Evolutionary conservation across 179 eudicot genomes (phyloP).

Genomic region (Nepenthes alata): DNA sequence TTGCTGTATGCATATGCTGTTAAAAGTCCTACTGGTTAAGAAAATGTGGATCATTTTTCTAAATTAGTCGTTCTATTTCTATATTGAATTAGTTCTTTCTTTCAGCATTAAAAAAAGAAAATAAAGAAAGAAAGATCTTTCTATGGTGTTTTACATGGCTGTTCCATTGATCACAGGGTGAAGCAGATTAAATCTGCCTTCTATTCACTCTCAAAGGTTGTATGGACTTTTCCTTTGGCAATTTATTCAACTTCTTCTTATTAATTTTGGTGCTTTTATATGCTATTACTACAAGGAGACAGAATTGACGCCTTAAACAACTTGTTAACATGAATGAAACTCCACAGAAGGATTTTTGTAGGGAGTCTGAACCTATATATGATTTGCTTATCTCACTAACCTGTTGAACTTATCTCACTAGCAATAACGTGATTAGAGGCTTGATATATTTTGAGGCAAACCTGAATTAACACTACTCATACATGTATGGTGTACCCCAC

Average conservation of each 20-base stretch:
- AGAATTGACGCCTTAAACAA: not conserved
- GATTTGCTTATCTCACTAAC: too few species aligned
- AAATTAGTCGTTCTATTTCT: not conserved
- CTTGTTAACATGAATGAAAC: too few species aligned
- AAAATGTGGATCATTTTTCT: not conserved
- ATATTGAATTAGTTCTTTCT: not conserved
- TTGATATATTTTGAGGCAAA: not conserved
- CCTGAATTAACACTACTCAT: not conserved
- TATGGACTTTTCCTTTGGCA: not conserved
- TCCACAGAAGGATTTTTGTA: too few species aligned
- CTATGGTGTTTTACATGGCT: not conserved
- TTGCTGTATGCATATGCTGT: too few species aligned
- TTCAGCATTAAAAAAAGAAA: too few species aligned
- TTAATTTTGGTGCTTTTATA: not conserved
- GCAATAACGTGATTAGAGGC: not conserved
- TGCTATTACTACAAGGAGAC: not conserved
- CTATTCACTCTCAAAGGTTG: constrained; percentile 63
- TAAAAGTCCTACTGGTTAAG: too few species aligned
- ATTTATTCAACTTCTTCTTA: not conserved
- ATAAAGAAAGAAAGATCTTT: not conserved
- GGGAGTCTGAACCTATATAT: too few species aligned
- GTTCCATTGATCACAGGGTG: constrained; percentile 41
- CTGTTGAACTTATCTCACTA: too few species aligned
- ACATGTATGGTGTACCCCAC: too few species aligned
- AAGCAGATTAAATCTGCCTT: constrained; percentile 82